Evolutionary conservation across 768 basidiomycete species (phyloP).

Genomic region (Lentinula sp.): DNA sequence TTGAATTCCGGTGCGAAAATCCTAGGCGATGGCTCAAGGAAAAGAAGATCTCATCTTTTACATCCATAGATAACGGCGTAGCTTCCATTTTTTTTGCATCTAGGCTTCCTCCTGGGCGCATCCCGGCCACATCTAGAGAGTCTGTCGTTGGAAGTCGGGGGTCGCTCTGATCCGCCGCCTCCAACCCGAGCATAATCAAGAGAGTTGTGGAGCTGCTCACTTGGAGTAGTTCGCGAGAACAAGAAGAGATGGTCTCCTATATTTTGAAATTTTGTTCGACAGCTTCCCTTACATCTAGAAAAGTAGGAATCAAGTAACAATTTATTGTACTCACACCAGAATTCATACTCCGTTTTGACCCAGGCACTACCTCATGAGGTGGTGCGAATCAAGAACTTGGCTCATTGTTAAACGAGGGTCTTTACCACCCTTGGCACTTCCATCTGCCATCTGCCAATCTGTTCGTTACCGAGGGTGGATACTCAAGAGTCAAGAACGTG

Average conservation of each 20-base stretch:
- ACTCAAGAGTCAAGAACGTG: not conserved
- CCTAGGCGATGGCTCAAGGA: not conserved
- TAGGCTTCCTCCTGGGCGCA: not conserved
- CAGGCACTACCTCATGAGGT: not conserved
- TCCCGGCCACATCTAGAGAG: not conserved
- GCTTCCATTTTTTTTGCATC: not conserved
- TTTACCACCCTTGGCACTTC: not conserved
- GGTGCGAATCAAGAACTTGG: not conserved
- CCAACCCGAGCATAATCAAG: not conserved
- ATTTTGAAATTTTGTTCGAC: not conserved
- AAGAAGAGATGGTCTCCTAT: not conserved
- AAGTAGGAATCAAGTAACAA: not conserved
- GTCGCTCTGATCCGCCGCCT: not conserved
- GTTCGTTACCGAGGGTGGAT: not conserved
- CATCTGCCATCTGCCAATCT: constrained; percentile 1
- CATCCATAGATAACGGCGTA: not conserved
- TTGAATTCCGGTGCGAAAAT: not conserved
- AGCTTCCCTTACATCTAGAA: not conserved
- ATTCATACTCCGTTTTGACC: not conserved
- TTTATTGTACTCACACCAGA: not conserved
- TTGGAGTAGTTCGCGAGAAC: not conserved
- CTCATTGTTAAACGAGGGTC: not conserved
- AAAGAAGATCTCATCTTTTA: not conserved
- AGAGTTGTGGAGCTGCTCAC: not conserved
- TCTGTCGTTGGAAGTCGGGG: not conserved